Base-by-base conservation (phyloP, 129 eudicot species). In the Sambucus nigra region DNA sequence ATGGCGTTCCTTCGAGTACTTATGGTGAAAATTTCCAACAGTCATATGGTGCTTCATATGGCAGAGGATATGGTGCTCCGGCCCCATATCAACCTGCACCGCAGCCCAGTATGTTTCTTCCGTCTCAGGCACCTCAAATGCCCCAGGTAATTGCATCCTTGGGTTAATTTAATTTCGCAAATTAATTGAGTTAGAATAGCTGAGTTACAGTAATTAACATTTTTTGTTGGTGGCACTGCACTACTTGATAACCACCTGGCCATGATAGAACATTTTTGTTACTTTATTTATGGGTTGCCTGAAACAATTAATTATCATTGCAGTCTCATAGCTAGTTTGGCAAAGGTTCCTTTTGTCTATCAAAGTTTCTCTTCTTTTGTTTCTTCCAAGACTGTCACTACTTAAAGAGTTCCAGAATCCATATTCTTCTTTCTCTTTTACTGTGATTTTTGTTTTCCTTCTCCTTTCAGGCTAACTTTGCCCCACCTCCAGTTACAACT, bases 71-170 rank as follows among this genome's bases (percentile, higher is more conserved):
- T 66, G 58, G 57, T 58, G 69, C 73, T 61, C 76, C 87, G 61
- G 55, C 63, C 31, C 79, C 77, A 32, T 78, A 70, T 66, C 93
- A 78, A 60, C 72, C 80, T 22, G 19, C 57, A 17, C 70, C 77
- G 29, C 86, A 77, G 45, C 78, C 79, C 35, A 61, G 70, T 46
- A 65, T 86, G 41, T 89, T 89, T 76, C 73, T 88, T 31, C 97
- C 97, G 61, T 47, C 92, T 39, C 83, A 69, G 21, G 59, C 82
- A 53, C 65, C 76, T 61, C 77, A 60, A 57, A 61, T 56, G 58
- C 80, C 79, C 38, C 73, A 51, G 70, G 97, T 88, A 76, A 15
- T 38, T 28, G 51, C 14, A 5, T 32, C n/a, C 22, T 28, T 16
- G 25, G 50, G 41, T 46, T 49, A 2, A 53, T 56, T 57, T 31